Evolutionary conservation across 768 basidiomycete species (phyloP), one percentile per base, ranked within the genome.

Genomic region (Kondoa subrosea): DNA sequence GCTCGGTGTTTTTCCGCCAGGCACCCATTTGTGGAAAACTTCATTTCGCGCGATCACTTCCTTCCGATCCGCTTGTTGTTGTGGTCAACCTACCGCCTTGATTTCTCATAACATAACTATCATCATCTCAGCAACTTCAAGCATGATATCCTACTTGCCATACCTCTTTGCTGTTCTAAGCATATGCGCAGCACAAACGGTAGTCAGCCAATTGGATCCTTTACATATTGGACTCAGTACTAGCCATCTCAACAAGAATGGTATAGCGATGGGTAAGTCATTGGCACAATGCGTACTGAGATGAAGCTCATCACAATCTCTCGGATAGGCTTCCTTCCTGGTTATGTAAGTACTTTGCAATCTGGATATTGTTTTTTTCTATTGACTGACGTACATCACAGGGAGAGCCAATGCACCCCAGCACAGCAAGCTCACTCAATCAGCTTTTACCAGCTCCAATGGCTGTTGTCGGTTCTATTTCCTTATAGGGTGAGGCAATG

Each of bases 41-140:
- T n/a, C n/a, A n/a, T n/a, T n/a, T n/a, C n/a, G n/a, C n/a, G n/a
- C n/a, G n/a, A n/a, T n/a, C n/a, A n/a, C n/a, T n/a, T n/a, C n/a
- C n/a, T n/a, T n/a, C n/a, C n/a, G n/a, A n/a, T n/a, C n/a, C n/a
- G n/a, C n/a, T n/a, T n/a, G n/a, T n/a, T n/a, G n/a, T n/a, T n/a
- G n/a, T n/a, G n/a, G n/a, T n/a, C n/a, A n/a, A n/a, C n/a, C n/a
- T n/a, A n/a, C n/a, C n/a, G n/a, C n/a, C n/a, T n/a, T n/a, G n/a
- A n/a, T n/a, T n/a, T n/a, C n/a, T n/a, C n/a, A n/a, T n/a, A n/a
- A n/a, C n/a, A n/a, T n/a, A n/a, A 56, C 34, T 15, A 34, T 68
- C 15, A 30, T 68, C n/a, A n/a, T n/a, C n/a, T n/a, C n/a, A n/a
- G 61, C 68, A 12, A 31, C 57, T 3, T 60, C 25, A 60, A 60